Evolutionary conservation across 306 rosid species (phyloP), one percentile per base, ranked within the genome.

Genomic region (Cicer arietinum): DNA sequence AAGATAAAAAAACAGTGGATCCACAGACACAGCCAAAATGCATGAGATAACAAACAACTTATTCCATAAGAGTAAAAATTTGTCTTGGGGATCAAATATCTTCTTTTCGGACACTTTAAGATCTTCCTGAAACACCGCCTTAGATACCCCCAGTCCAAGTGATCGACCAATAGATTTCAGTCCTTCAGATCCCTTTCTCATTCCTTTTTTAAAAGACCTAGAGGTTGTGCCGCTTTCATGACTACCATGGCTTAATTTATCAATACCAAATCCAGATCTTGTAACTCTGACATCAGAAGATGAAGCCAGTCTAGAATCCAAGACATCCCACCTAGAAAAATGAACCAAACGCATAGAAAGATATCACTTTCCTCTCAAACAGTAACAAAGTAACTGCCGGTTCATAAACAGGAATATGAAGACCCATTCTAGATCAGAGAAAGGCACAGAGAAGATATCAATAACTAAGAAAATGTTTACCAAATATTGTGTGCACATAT

Each of bases 31-130:
- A 1, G 97, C 89, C 85, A 91, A 72, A 83, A 94, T 84, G 86
- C 99, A 94, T 52, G 97, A 91, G 83, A 89, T 64, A 50, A 94
- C 90, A 75, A 90, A 91, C 52, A 87, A 87, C 76, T 61, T 90
- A 84, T 94, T 94, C 86, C 94, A 94, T n/a, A 85, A 83, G 17
- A 91, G 86, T 71, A 94, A 92, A 82, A 90, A 82, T 72, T 87
- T 89, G 89, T 87, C 92, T 80, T 94, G 98, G 79, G 98, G 98
- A 79, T 91, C 98, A 69, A 88, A 89, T 84, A 94, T 94, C 89
- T 90, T 90, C 89, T 90, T 94, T 79, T 89, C 92, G 17, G 93
- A 91, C 62, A 79, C 97, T 69, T 94, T 85, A 56, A 94, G 95
- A 84, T 94, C 98, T 88, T 94, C 97, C 1, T 96, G 96, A 75